Evolutionary conservation across 164 flowering plant genomes (phyloP).

Genomic region (Cinnamomum chago): DNA sequence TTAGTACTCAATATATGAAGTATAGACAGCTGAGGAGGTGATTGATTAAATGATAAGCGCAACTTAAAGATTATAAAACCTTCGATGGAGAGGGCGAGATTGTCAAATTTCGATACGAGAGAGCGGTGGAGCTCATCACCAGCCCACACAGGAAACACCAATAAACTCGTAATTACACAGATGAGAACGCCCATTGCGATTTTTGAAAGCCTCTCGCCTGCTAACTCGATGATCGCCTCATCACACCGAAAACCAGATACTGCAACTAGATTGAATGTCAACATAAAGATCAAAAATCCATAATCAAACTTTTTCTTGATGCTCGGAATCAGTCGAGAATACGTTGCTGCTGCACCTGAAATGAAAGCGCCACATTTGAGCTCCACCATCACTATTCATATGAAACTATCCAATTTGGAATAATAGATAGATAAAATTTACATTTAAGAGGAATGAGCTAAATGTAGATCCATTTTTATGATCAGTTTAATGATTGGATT

Average conservation of each 20-base stretch:
- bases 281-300: slow-evolving; percentile 68
- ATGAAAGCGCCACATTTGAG: background rate
- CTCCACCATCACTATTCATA: background rate
- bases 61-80: slow-evolving; percentile 27
- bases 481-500: too few species aligned
- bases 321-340: slow-evolving; percentile 42
- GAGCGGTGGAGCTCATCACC: slow-evolving; percentile 73
- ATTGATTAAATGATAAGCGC: background rate
- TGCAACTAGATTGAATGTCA: slow-evolving; percentile 71
- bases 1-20: too few species aligned
- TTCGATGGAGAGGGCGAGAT: slow-evolving; percentile 51
- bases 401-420: background rate
- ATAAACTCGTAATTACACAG: slow-evolving; percentile 52
- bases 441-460: too few species aligned
- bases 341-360: slow-evolving; percentile 64
- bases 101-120: slow-evolving; percentile 40
- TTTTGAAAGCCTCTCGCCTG: slow-evolving; percentile 51
- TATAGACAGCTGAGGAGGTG: background rate
- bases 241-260: slow-evolving; percentile 58
- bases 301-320: slow-evolving; percentile 68
- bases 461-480: too few species aligned
- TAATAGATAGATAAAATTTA: too few species aligned
- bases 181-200: slow-evolving; percentile 61
- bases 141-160: slow-evolving; percentile 69
- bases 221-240: slow-evolving; percentile 40